A percentile compares a stretch with the other conserved stretches of the same genome.
Evolutionary conservation across 2,329 filamentous ascomycete genomes (phyloP).

Genomic region (Fusarium cicatricum): DNA sequence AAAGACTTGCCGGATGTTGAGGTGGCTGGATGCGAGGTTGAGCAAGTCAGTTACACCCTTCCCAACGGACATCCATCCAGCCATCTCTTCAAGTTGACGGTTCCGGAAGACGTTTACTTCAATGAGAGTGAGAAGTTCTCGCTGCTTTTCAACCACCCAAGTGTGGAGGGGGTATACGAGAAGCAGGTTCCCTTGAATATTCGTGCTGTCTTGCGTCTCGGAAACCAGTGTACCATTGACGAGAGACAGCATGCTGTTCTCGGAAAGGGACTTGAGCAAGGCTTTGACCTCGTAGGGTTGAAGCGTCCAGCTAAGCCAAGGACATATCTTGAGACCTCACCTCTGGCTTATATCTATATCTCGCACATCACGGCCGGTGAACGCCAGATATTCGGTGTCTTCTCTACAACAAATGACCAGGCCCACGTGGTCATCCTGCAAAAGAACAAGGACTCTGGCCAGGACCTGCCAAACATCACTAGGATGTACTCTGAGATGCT

Average conservation of each 20-base stretch:
- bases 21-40: conserved; percentile 83
- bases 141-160: conserved; percentile 86
- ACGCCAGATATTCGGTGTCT: conserved; percentile 90
- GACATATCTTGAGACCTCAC: conserved; percentile 77
- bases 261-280: conserved; percentile 90
- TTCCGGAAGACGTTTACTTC: conserved; percentile 88
- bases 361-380: conserved; percentile 94
- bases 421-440: conserved; percentile 91
- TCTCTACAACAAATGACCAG: conserved; percentile 82
- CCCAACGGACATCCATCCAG: conserved; percentile 95
- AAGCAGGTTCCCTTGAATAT: conserved; percentile 88
- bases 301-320: conserved; percentile 69
- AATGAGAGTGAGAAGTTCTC: conserved; percentile 84
- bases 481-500: conserved; percentile 86
- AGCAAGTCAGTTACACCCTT: conserved; percentile 92
- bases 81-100: conserved; percentile 92
- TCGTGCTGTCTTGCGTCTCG: conserved; percentile 86
- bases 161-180: conserved; percentile 97
- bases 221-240: conserved; percentile 92
- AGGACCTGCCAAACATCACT: conserved; percentile 88
- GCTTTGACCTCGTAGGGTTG: conserved; percentile 85
- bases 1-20: conserved; percentile 89
- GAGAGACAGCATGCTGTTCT: conserved; percentile 89
- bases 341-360: conserved; percentile 86
- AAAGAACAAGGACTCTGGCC: conserved; percentile 76